phyloP scores from a whole-genome alignment of 2,329 filamentous ascomycete genomes.

The Diaporthe vaccinii region DNA sequence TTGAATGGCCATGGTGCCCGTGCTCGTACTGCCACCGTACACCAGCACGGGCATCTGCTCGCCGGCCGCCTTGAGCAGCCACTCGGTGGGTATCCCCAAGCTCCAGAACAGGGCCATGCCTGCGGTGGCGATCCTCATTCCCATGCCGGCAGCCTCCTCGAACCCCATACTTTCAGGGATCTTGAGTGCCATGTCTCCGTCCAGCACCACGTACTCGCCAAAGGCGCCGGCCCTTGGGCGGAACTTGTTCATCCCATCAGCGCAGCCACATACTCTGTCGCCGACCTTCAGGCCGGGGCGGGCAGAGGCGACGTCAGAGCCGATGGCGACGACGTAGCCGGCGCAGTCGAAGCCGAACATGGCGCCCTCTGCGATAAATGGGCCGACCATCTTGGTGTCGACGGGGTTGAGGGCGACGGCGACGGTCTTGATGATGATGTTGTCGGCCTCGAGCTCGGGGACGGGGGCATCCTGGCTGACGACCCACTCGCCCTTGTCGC shows the following conservation, averaged over 20 bases:
- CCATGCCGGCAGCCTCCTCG: slow-evolving; percentile 21
- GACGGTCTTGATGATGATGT: slow-evolving; percentile 18
- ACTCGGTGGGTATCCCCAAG: slow-evolving; percentile 19
- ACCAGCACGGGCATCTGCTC: slow-evolving; percentile 29
- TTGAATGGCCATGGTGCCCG: slow-evolving; percentile 34
- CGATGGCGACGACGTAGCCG: slow-evolving; percentile 46
- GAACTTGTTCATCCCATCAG: slow-evolving; percentile 37
- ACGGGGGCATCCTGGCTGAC: slow-evolving; percentile 7
- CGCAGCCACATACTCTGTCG: slow-evolving; percentile 42
- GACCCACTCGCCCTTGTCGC: slow-evolving; percentile 5
- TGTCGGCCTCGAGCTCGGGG: slow-evolving; percentile 12
- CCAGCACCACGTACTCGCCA: slow-evolving; percentile 9
- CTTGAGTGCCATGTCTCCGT: slow-evolving; percentile 18
- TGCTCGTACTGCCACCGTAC: slow-evolving; percentile 31
- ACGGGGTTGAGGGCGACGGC: slow-evolving; percentile 50
- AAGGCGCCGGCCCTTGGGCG: slow-evolving; percentile 27
- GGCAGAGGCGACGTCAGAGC: slow-evolving; percentile 35
- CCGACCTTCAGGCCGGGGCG: slow-evolving; percentile 30
- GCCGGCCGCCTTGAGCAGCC: background rate
- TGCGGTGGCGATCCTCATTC: slow-evolving; percentile 5
- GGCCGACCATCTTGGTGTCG: slow-evolving; percentile 50
- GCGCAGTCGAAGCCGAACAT: slow-evolving; percentile 49
- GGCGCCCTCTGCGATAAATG: slow-evolving; percentile 43
- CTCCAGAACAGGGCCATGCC: slow-evolving; percentile 27
- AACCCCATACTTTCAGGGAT: slow-evolving; percentile 11